Evolutionary conservation across 2,329 filamentous ascomycete genomes (phyloP).

Genomic region (Aspergillus eucalypticola): DNA sequence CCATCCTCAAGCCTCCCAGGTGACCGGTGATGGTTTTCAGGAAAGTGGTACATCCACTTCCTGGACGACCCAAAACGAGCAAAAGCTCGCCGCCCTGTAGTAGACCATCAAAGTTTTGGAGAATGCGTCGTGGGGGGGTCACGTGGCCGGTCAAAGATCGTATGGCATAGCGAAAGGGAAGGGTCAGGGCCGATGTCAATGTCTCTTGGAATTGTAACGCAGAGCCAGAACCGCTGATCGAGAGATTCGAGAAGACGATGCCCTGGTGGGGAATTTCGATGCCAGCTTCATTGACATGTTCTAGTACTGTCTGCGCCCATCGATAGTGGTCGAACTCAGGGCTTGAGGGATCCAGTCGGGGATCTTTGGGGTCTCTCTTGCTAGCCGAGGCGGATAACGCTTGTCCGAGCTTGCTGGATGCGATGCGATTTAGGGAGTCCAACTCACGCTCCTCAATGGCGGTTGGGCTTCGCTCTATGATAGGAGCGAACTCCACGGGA

Average conservation of each 20-base stretch:
- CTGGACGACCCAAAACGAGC: constrained; percentile 41
- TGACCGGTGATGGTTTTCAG: constrained; percentile 84
- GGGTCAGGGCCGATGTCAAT: constrained; percentile 22
- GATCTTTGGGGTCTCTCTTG: too few species aligned
- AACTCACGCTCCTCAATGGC: too few species aligned
- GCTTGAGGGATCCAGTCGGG: too few species aligned
- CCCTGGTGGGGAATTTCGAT: too few species aligned
- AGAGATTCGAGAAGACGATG: constrained; percentile 28
- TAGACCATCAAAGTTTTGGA: constrained; percentile 53
- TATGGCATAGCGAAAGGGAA: constrained; percentile 36
- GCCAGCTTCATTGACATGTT: too few species aligned
- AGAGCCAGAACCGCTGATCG: constrained; percentile 26
- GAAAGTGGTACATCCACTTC: constrained; percentile 69
- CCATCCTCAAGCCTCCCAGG: constrained; percentile 17
- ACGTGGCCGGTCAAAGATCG: constrained; percentile 29
- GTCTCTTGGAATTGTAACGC: constrained; percentile 29
- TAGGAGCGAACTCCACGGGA: too few species aligned
- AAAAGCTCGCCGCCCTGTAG: constrained; percentile 51
- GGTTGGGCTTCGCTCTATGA: too few species aligned
- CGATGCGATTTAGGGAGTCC: too few species aligned
- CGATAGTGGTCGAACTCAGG: too few species aligned
- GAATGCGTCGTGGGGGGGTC: constrained; percentile 49
- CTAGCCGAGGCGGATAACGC: too few species aligned
- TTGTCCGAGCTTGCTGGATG: too few species aligned
- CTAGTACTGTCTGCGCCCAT: too few species aligned